Base-by-base conservation (phyloP, 75 land plant genomes). In the Cryptomeria japonica region DNA sequence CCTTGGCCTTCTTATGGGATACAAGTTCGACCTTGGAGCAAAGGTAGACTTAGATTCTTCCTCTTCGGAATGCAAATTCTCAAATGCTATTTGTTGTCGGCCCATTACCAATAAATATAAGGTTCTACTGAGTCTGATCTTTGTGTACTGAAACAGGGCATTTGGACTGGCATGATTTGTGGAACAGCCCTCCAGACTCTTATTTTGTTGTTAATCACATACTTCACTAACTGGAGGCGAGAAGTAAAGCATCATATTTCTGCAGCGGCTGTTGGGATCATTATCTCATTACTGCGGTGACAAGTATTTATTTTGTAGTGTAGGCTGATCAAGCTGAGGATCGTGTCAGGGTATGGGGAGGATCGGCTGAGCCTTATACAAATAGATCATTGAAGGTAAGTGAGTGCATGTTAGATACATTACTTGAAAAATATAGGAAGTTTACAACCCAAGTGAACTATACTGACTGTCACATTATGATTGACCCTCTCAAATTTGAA, bases 121-220 rank as follows among this genome's bases (percentile, higher is more conserved):
- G 22, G 70, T 2, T 25, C 70, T 64, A 28, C 0, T 78, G 22
- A 37, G 39, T 37, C 18, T 78, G 42, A 38, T 39, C 42, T 78
- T 78, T 32, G 34, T 14, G 39, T 39, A 44, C 4, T 18, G 5
- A 39, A 37, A 39, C 92, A 92, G 94, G 95, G 95, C 31, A 90
- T 94, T 39, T 92, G 94, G 93, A 75, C 39, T 49, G 94, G 94
- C 37, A 93, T 93, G 91, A 84, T 92, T 12, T 42, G 90, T 86
- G 96, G 94, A 58, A 85, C 89, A 47, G 88, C 83, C 1, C 61
- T 93, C 37, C 94, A 95, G 73, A 88, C 92, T 22, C 28, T 93
- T 34, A 72, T 92, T 44, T 55, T 95, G 1, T 19, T 87, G 7
- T 75, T 70, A 38, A 85, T 92, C 2, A 85, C 90, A 13, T n/a